Conservation (phyloP, 805 yeast species). For the Suhomyces kilbournensis region DNA sequence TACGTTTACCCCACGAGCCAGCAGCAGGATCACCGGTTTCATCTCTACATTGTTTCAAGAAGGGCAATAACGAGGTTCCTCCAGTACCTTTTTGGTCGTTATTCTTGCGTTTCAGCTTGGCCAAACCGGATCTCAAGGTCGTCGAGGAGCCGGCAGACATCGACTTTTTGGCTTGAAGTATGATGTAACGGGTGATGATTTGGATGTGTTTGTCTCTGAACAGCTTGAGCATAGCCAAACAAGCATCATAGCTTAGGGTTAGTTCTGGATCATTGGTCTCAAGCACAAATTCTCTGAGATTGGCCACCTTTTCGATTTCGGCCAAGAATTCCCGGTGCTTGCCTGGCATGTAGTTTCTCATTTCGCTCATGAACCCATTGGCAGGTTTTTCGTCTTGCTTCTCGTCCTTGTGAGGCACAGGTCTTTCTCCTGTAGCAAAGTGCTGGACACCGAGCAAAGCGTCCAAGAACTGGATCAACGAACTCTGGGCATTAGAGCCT, state of each 20-base stretch:
- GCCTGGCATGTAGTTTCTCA: constrained; percentile 90
- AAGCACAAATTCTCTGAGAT: constrained; percentile 62
- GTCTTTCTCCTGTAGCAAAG: constrained; percentile 67
- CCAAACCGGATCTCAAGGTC: constrained; percentile 67
- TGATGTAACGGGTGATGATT: constrained; percentile 82
- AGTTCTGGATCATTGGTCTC: constrained; percentile 50
- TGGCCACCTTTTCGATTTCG: constrained; percentile 55
- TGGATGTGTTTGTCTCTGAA: constrained; percentile 93
- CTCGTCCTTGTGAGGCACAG: constrained; percentile 15
- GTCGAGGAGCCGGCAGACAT: constrained; percentile 51
- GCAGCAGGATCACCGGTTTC: constrained; percentile 95
- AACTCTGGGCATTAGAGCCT: constrained; percentile 92
- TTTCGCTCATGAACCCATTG: constrained; percentile 67
- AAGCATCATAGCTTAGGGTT: constrained; percentile 76
- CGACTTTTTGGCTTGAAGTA: constrained; percentile 68
- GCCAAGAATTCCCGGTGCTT: constrained; percentile 73
- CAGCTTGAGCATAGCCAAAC: constrained; percentile 81
- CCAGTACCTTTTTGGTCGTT: constrained; percentile 82
- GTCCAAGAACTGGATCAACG: constrained; percentile 84
- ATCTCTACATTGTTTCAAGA: constrained; percentile 91
- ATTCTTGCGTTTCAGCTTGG: constrained; percentile 44
- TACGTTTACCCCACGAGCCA: constrained; percentile 83
- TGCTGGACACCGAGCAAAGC: constrained; percentile 74
- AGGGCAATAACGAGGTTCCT: constrained; percentile 88
- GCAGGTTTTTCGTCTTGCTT: constrained; percentile 12